These are phyloP conservation scores for Aspergillus oerlinghausenensis DNA, from an alignment of 2,329 filamentous ascomycete species.

Conservation along the genomic window DNA sequence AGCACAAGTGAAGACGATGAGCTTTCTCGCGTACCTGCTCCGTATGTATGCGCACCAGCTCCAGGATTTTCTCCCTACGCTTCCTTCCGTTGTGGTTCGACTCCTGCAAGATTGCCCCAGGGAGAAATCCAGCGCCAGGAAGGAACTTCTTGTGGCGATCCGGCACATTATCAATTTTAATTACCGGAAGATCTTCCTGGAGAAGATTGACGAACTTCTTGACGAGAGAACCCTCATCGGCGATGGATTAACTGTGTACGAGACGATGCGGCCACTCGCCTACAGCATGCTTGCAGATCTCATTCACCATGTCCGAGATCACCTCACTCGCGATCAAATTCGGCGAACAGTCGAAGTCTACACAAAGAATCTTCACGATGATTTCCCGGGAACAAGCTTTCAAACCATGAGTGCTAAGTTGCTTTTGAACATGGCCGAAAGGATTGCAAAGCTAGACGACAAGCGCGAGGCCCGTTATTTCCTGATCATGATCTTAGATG, in stretches of 20 bases:
- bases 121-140: conserved; percentile 88
- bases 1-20: conserved; percentile 98
- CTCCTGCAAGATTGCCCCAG: conserved; percentile 89
- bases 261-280: conserved; percentile 89
- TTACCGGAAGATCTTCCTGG: conserved; percentile 88
- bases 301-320: conserved; percentile 92
- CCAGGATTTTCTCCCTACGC: conserved; percentile 75
- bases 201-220: conserved; percentile 89
- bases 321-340: conserved; percentile 85
- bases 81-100: conserved; percentile 87
- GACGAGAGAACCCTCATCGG: conserved; percentile 93
- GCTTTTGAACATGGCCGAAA: conserved; percentile 95
- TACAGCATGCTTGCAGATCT: conserved; percentile 98
- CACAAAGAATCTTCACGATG: conserved; percentile 90
- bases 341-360: conserved; percentile 95
- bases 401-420: conserved; percentile 99
- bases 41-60: conserved; percentile 83
- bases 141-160: conserved; percentile 93
- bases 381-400: conserved; percentile 95
- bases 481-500: conserved; percentile 93
- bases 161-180: conserved; percentile 99
- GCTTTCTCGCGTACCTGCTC: conserved; percentile 89
- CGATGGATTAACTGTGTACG: conserved; percentile 92
- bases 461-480: conserved; percentile 94
- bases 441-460: conserved; percentile 87